These are phyloP conservation scores for Alloteropsis semialata DNA, from an alignment of 176 grass and related monocot genomes.

Conservation along the genomic window DNA sequence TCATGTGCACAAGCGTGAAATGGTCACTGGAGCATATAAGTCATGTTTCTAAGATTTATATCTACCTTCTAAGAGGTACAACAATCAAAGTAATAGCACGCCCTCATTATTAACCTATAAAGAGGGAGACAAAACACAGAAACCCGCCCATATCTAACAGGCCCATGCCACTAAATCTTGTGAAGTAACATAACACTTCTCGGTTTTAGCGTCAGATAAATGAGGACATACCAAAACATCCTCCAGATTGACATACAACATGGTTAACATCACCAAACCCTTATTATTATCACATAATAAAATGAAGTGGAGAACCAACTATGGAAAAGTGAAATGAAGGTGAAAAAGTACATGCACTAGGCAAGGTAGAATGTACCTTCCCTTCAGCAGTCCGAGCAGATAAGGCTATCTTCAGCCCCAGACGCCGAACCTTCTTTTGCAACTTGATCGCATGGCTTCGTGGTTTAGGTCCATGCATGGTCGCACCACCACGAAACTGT, in stretches of 20 bases:
- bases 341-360: neutral
- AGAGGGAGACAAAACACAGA: neutral
- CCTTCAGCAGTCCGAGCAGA: slow-evolving; percentile 89
- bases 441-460: slow-evolving; percentile 92
- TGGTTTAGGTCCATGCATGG: slow-evolving; percentile 97
- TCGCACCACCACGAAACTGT: slow-evolving; percentile 92
- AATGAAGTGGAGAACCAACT: neutral
- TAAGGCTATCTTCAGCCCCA: slow-evolving; percentile 89
- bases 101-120: neutral
- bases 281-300: neutral
- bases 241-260: neutral
- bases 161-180: neutral
- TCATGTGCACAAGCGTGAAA: neutral
- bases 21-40: neutral
- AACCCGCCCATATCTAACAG: neutral
- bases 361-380: slow-evolving; percentile 46
- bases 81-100: neutral
- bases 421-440: slow-evolving; percentile 83
- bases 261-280: neutral
- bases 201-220: neutral
- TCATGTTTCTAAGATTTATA: neutral
- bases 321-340: neutral
- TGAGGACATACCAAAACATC: neutral
- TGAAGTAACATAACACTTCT: neutral
- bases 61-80: neutral